Evolutionary conservation across 352 stramenopile species (phyloP).

Genomic region (Phytophthora multivora): DNA sequence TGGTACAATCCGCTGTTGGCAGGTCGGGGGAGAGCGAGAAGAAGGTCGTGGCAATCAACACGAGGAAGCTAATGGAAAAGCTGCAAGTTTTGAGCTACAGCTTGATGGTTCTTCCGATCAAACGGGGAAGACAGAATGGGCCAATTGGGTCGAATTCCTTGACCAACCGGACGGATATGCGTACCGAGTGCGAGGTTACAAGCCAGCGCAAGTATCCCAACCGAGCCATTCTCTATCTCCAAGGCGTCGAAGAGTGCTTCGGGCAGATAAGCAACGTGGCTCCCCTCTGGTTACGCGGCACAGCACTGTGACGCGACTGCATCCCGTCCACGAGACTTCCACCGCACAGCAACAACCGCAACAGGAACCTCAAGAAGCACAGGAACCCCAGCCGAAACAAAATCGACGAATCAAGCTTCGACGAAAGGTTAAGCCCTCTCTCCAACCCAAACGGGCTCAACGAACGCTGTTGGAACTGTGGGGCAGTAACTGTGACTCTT

Average conservation of each 20-base stretch:
- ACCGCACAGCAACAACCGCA: conserved; percentile 16
- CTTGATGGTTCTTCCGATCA: conserved; percentile 1
- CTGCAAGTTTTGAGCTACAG: conserved; percentile 23
- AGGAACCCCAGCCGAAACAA: conserved; percentile 7
- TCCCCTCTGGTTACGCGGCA: conserved; percentile 36
- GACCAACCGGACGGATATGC: conserved; percentile 36
- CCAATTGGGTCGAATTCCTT: conserved; percentile 43
- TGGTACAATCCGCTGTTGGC: conserved; percentile 60
- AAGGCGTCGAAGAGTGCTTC: conserved; percentile 7
- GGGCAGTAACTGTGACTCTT: conserved; percentile 2
- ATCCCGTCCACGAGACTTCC: conserved; percentile 20
- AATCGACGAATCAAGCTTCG: conserved; percentile 23
- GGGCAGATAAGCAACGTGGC: conserved; percentile 1
- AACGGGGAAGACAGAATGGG: conserved; percentile 23
- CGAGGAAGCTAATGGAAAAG: conserved; percentile 1
- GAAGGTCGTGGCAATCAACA: not conserved
- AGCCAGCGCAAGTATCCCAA: not conserved
- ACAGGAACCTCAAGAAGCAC: conserved; percentile 13
- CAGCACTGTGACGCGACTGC: conserved; percentile 25
- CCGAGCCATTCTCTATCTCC: conserved; percentile 4
- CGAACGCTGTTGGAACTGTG: conserved; percentile 55
- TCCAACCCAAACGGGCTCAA: conserved; percentile 27
- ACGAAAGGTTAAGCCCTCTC: conserved; percentile 9
- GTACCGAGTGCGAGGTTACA: conserved; percentile 32
- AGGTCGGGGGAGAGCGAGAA: conserved; percentile 18